These are phyloP conservation scores for Colletotrichum orchidophilum DNA, from an alignment of 2,329 filamentous ascomycete species.

Conservation along the genomic window DNA sequence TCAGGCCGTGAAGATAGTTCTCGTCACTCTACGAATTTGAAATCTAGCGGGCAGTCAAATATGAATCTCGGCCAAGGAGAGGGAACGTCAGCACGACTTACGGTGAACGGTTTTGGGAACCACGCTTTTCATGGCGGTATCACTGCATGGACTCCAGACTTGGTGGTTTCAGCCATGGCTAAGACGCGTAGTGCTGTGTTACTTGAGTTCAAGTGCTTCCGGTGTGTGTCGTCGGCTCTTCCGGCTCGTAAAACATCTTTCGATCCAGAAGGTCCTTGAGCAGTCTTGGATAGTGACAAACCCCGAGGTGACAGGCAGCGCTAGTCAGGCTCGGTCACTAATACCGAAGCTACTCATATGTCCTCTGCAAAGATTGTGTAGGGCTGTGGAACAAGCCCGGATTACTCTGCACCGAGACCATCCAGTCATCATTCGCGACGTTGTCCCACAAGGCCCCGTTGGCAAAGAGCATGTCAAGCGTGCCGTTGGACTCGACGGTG, in stretches of 20 bases:
- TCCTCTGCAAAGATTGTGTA: conserved; percentile 11
- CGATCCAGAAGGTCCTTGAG: neutral
- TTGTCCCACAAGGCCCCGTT: conserved; percentile 25
- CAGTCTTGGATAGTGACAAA: too few relatives aligned
- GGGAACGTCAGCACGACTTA: neutral
- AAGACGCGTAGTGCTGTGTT: neutral
- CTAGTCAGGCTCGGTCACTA: neutral
- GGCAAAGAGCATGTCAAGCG: conserved; percentile 28
- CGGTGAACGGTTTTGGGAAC: neutral
- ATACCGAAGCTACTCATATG: conserved; percentile 4
- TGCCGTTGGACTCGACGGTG: conserved; percentile 23
- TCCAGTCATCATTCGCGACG: conserved; percentile 20
- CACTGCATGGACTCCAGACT: neutral
- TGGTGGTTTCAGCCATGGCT: neutral
- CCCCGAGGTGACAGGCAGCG: neutral
- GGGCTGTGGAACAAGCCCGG: conserved; percentile 10
- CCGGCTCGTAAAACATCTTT: neutral
- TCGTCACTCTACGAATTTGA: neutral
- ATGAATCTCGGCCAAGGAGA: neutral
- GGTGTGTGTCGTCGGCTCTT: neutral
- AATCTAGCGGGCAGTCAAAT: neutral
- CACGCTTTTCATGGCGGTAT: neutral
- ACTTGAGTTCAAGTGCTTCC: neutral
- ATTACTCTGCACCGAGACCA: conserved; percentile 19
- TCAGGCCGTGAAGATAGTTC: neutral